Evolutionary conservation across 805 yeast genomes (phyloP), one percentile per base, ranked within the genome.

Genomic region (Lipomyces japonicus): DNA sequence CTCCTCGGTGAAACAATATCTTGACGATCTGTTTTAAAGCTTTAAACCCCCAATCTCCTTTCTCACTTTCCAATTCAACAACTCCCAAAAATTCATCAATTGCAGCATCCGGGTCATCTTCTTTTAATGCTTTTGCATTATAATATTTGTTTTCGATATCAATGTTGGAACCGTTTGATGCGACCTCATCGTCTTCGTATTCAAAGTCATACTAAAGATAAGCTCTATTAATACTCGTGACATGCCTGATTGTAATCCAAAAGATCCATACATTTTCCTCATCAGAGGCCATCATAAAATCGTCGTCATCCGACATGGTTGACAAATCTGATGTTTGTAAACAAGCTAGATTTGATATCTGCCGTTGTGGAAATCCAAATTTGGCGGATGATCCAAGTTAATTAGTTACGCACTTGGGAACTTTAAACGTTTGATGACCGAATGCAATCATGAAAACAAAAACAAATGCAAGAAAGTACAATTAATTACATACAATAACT

Each of bases 251-350:
- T 7, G 16, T 7, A 37, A 7, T 16, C 4, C 10, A 12, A 10
- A 32, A 24, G n/a, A n/a, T n/a, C n/a, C 63, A 28, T 53, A 63
- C 58, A 49, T 66, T 68, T 49, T 67, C 71, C 48, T 66, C 69
- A 41, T 68, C 71, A 16, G 70, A 68, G 39, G 65, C 63, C 57
- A 67, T 67, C 71, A 68, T 67, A 39, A 66, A 68, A 48, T 68
- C 71, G 35, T 68, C 71, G 35, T 68, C 71, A 55, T 68, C 71
- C 19, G 70, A 65, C 71, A 67, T 67, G 35, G n/a, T n/a, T n/a
- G n/a, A n/a, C n/a, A n/a, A n/a, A n/a, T n/a, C n/a, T n/a, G n/a
- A n/a, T n/a, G n/a, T n/a, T n/a, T n/a, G n/a, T n/a, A n/a, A n/a
- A n/a, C n/a, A n/a, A n/a, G n/a, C n/a, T n/a, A n/a, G n/a, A n/a